phyloP scores from a whole-genome alignment of 371 early-diverging fungal species.

The Enterocytospora artemiae region DNA sequence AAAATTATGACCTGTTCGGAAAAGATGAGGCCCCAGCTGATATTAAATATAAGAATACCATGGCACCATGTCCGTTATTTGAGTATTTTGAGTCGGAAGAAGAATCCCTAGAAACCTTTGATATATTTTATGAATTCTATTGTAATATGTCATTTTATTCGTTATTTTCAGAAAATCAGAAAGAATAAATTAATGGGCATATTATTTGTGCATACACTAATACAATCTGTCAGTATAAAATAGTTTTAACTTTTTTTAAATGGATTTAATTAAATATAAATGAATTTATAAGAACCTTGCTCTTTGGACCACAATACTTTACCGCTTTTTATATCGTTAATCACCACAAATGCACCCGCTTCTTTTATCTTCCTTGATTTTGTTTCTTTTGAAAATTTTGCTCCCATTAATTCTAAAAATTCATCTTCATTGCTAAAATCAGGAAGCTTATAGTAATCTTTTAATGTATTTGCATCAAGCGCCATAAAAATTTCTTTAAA shows the following conservation, averaged over 20 bases:
- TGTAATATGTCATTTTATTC: slow-evolving; percentile 29
- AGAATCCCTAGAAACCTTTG: slow-evolving; percentile 39
- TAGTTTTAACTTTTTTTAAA: too few species aligned
- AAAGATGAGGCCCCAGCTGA: slow-evolving; percentile 17
- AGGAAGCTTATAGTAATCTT: not conserved
- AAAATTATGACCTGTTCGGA: slow-evolving; percentile 29
- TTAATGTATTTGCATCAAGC: not conserved
- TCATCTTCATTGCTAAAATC: not conserved
- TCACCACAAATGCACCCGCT: not conserved
- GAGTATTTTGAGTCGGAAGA: slow-evolving; percentile 36
- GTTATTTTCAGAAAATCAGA: not conserved
- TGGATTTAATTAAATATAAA: too few species aligned
- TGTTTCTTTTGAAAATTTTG: not conserved
- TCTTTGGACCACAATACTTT: not conserved
- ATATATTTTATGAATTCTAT: slow-evolving; percentile 50
- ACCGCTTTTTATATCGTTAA: not conserved
- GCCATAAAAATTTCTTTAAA: not conserved
- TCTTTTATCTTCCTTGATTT: not conserved
- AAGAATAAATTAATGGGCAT: too few species aligned
- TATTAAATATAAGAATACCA: slow-evolving; percentile 42
- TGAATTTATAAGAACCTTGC: not conserved
- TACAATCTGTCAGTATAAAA: too few species aligned
- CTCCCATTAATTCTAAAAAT: not conserved
- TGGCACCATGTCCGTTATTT: slow-evolving; percentile 25
- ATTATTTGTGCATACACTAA: too few species aligned